phyloP scores from a whole-genome alignment of 306 rosid genomes.

The Benincasa hispida region DNA sequence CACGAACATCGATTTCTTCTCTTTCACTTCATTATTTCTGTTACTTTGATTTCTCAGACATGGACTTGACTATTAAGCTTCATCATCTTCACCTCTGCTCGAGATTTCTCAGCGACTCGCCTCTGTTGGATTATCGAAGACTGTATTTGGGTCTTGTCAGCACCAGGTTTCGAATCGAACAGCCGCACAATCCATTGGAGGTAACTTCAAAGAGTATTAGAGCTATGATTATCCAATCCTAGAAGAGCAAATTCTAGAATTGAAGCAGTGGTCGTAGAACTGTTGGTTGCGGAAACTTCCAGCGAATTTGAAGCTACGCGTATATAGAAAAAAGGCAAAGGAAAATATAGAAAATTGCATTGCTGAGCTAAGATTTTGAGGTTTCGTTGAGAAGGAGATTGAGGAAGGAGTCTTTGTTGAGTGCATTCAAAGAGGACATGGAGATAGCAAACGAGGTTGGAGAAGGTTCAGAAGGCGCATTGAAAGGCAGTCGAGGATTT shows the following conservation, averaged over 20 bases:
- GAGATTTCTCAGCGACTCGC: conserved; percentile 39
- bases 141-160: conserved; percentile 17
- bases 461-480: too few relatives aligned
- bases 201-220: conserved; percentile 17
- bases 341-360: too few relatives aligned
- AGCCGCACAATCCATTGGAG: conserved; percentile 17
- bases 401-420: too few relatives aligned
- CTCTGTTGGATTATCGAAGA: conserved; percentile 31
- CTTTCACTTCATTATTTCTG: background rate
- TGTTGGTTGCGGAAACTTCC: conserved; percentile 23
- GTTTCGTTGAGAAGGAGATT: too few relatives aligned
- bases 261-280: conserved; percentile 37
- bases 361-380: too few relatives aligned
- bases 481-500: too few relatives aligned
- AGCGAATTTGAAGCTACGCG: too few relatives aligned
- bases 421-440: too few relatives aligned
- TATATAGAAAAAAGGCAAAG: too few relatives aligned
- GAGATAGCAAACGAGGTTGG: too few relatives aligned
- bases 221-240: conserved; percentile 12
- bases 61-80: conserved; percentile 62
- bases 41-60: conserved; percentile 2
- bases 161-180: conserved; percentile 16
- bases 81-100: conserved; percentile 58
- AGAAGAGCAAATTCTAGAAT: conserved; percentile 10
- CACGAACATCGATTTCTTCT: background rate